Conservation (phyloP, 2,329 filamentous ascomycete species). For the Phyllosticta citribraziliensis region DNA sequence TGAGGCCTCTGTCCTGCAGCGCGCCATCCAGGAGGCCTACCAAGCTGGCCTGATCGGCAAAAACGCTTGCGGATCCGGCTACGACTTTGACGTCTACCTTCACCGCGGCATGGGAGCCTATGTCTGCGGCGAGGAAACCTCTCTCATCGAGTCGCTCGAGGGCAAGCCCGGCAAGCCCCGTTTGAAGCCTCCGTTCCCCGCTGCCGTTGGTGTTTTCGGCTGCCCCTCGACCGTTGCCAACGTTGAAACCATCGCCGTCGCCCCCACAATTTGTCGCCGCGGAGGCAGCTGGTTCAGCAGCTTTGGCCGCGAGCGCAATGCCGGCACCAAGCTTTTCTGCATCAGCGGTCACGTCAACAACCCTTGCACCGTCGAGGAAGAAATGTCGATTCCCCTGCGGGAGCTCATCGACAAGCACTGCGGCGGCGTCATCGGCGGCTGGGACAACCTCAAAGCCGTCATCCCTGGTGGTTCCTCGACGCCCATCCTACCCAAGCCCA, state of each 20-base stretch:
- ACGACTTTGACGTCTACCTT: constrained; percentile 95
- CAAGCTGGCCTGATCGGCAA: constrained; percentile 90
- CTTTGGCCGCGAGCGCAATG: constrained; percentile 92
- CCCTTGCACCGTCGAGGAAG: constrained; percentile 94
- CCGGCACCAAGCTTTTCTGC: constrained; percentile 95
- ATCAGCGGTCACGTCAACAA: constrained; percentile 99
- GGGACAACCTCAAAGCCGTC: constrained; percentile 92
- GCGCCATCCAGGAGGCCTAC: constrained; percentile 96
- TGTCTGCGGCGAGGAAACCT: constrained; percentile 96
- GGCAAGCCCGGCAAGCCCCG: constrained; percentile 98
- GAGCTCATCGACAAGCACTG: constrained; percentile 98
- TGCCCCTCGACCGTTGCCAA: constrained; percentile 98
- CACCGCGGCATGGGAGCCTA: constrained; percentile 97
- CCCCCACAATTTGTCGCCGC: constrained; percentile 88
- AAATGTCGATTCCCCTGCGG: constrained; percentile 94
- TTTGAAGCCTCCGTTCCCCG: constrained; percentile 96
- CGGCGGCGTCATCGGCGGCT: constrained; percentile 89
- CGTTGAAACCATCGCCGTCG: constrained; percentile 92
- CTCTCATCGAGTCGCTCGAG: constrained; percentile 93
- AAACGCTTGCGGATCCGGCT: constrained; percentile 93
- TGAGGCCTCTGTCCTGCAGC: constrained; percentile 86
- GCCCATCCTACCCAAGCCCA: constrained; percentile 77
- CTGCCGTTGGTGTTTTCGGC: constrained; percentile 92
- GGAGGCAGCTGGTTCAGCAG: constrained; percentile 86
- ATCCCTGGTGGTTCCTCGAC: constrained; percentile 97